These are phyloP conservation scores for Vicia sativa DNA, from an alignment of 306 rosid species.

Conservation along the genomic window DNA sequence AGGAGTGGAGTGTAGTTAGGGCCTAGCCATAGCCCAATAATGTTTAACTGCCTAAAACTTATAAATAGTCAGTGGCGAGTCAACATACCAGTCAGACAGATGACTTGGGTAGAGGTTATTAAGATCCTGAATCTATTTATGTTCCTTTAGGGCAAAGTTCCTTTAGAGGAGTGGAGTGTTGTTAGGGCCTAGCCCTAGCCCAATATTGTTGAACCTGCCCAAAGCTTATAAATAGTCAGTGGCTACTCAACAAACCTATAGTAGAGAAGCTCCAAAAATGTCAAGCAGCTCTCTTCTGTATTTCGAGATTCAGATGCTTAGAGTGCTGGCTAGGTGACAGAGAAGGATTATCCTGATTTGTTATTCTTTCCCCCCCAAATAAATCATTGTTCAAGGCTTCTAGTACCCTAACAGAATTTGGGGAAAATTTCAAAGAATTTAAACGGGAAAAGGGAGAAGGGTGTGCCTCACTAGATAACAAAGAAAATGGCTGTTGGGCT, in stretches of 20 bases:
- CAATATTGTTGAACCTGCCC: conserved; percentile 5
- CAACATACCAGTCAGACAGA: not conserved
- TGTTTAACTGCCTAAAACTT: no score
- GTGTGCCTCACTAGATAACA: not conserved
- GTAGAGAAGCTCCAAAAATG: not conserved
- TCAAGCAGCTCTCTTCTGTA: not conserved
- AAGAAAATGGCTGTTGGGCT: not conserved
- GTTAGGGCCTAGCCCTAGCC: not conserved
- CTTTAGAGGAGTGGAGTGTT: conserved; percentile 9
- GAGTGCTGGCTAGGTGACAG: not conserved
- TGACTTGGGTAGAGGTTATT: not conserved
- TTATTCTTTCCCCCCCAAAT: not conserved
- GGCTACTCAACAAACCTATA: not conserved
- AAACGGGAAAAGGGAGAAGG: not conserved
- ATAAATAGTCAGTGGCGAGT: not conserved
- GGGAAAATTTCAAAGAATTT: not conserved
- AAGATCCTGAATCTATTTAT: not conserved
- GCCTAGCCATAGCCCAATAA: no score
- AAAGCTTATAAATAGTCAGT: not conserved
- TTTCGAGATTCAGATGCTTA: conserved; percentile 9
- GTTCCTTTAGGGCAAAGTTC: not conserved
- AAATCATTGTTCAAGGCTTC: not conserved
- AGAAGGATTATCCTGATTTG: not conserved
- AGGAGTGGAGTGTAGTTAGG: not conserved
- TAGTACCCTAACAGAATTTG: not conserved